A percentile compares a stretch with the other conserved stretches of the same genome.
Conservation (phyloP, 352 stramenopile genomes). For the Phytophthora brassicae region DNA sequence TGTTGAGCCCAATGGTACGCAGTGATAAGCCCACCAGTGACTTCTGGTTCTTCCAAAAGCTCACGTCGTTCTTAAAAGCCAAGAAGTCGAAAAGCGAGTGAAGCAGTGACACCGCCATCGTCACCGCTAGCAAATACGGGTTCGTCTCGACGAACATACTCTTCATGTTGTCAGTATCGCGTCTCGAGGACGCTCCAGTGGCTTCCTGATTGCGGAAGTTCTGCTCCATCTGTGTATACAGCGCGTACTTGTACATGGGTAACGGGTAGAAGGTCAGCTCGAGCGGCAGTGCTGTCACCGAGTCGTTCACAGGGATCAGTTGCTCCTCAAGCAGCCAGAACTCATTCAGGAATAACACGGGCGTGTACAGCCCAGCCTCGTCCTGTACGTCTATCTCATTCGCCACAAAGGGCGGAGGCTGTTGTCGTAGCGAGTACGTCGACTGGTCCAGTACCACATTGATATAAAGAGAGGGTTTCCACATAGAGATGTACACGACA, state of each 20-base stretch:
- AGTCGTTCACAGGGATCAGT: constrained; percentile 90
- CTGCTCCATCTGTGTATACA: constrained; percentile 93
- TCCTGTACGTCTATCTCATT: constrained; percentile 64
- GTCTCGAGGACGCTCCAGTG: constrained; percentile 89
- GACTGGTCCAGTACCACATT: constrained; percentile 76
- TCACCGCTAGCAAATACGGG: constrained; percentile 94
- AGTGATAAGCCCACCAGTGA: constrained; percentile 95
- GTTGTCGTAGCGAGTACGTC: constrained; percentile 55
- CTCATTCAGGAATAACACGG: constrained; percentile 92
- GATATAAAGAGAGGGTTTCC: constrained; percentile 72
- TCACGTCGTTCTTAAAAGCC: constrained; percentile 99
- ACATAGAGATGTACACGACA: constrained; percentile 86
- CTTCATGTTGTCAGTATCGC: constrained; percentile 93
- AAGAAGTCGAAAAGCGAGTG: constrained; percentile 99
- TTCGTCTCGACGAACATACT: constrained; percentile 98
- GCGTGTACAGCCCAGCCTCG: constrained; percentile 73
- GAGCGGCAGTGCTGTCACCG: constrained; percentile 74
- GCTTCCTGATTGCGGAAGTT: constrained; percentile 92
- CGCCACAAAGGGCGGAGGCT: constrained; percentile 68
- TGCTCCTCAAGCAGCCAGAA: constrained; percentile 93
- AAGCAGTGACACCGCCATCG: constrained; percentile 93
- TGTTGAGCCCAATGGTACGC: constrained; percentile 94
- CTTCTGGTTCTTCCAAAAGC: constrained; percentile 98
- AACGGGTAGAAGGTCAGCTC: constrained; percentile 87
- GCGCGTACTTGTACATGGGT: constrained; percentile 90